A percentile compares a stretch with the other conserved stretches of the same genome.
Conservation (phyloP, 805 yeast species). For the Yueomyces sp. region DNA sequence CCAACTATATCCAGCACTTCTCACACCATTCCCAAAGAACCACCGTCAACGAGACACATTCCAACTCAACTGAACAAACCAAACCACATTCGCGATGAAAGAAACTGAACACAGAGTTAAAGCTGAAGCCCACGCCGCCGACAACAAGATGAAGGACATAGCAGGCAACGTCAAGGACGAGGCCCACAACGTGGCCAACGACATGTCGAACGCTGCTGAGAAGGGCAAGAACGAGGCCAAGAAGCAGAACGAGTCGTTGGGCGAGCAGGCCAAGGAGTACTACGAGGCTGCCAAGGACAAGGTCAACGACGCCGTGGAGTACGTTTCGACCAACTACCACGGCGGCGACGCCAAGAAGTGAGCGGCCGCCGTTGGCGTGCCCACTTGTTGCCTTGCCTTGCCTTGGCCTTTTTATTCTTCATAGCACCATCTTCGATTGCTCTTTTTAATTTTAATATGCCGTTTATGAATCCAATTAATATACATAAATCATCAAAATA, state of each 20-base stretch:
- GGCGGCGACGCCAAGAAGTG: conserved; percentile 31
- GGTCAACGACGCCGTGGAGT: conserved; percentile 30
- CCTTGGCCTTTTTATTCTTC: too few relatives aligned
- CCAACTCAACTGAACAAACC: too few relatives aligned
- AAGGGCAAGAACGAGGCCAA: conserved; percentile 39
- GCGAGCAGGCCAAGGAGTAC: conserved; percentile 45
- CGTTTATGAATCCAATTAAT: too few relatives aligned
- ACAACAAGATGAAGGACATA: neutral
- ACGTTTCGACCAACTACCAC: conserved; percentile 34
- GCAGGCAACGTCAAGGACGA: neutral
- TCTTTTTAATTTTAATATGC: too few relatives aligned
- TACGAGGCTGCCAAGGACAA: conserved; percentile 42
- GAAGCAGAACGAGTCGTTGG: conserved; percentile 26
- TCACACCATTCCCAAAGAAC: too few relatives aligned
- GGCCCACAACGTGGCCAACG: neutral
- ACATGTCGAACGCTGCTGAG: conserved; percentile 22
- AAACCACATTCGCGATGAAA: neutral
- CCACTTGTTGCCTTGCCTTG: too few relatives aligned
- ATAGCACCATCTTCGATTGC: too few relatives aligned
- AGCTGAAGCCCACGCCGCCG: neutral
- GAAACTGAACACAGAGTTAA: neutral
- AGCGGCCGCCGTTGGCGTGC: too few relatives aligned
- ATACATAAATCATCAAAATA: too few relatives aligned
- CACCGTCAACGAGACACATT: too few relatives aligned
- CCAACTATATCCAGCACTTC: too few relatives aligned